Evolutionary conservation across 345 rosid species (phyloP), one percentile per base, ranked within the genome.

Genomic region (Gossypium ekmanianum): DNA sequence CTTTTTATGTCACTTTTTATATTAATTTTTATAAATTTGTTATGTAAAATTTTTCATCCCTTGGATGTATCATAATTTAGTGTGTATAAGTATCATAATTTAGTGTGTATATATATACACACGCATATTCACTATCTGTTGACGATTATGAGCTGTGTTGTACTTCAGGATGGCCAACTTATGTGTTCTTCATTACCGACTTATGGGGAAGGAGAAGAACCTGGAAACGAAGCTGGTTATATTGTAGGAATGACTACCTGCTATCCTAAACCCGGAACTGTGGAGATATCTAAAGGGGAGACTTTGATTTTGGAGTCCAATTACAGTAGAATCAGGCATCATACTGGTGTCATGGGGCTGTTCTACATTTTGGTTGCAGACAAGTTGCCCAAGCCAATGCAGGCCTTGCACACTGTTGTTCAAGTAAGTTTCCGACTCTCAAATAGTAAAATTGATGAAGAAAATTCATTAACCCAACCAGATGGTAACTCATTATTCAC

Each of bases 201-300:
- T 67, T 94, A 92, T 48, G 97, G 98, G 13, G 71, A 82, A 29
- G 97, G 97, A 72, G 79, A 66, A 20, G 97, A 92, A 80, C 85
- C 87, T 11, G 98, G 98, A 74, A 87, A 94, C 29, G 98, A 94
- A 79, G 85, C 88, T 71, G 97, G 97, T 73, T 92, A 92, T 65
- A 80, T 94, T 20, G 97, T 94, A 20, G 98, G 98, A 78, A 92
- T 94, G 97, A 84, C 97, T 1, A 76, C 97, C 34, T 94, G 94
- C 87, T 91, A 91, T 82, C 97, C 93, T 44, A 68, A 80, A 44
- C 88, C 91, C 20, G 92, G 94, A 10, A 78, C 89, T 5, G 79
- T 92, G 74, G 85, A 79, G 87, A 83, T 94, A 64, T 75, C 68
- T 13, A 69, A 77, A 29, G 86, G 90, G 74, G 97, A 94, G 79